Percentiles rank a stretch among this genome's conserved stretches.
These are phyloP conservation scores for Monosporozyma aquatica DNA, from an alignment of 805 yeast genomes.

Conservation along the genomic window DNA sequence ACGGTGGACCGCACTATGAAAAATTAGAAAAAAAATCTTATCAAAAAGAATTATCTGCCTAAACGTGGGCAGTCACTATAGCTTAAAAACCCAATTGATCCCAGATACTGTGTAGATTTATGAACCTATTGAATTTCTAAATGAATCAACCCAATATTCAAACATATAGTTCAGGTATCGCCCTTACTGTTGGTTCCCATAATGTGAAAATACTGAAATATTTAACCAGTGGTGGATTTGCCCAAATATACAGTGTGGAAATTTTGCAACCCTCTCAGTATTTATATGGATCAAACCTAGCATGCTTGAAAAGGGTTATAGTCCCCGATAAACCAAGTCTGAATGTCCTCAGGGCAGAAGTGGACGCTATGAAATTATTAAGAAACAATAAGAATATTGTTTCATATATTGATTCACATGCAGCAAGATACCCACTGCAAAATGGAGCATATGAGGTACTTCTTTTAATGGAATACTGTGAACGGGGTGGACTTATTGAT, in stretches of 20 bases:
- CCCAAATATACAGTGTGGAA: constrained; percentile 80
- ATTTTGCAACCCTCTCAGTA: constrained; percentile 47
- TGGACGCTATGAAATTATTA: constrained; percentile 90
- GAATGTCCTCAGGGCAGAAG: constrained; percentile 83
- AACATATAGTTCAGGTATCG: constrained; percentile 68
- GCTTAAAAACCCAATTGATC: neutral
- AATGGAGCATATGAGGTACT: constrained; percentile 65
- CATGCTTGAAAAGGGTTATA: constrained; percentile 88
- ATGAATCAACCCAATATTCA: constrained; percentile 46
- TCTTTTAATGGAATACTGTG: constrained; percentile 71
- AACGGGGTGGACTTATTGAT: constrained; percentile 66
- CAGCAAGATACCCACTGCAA: constrained; percentile 52
- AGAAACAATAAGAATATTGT: constrained; percentile 75
- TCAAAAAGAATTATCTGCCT: too few species aligned
- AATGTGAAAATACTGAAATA: constrained; percentile 57
- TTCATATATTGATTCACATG: constrained; percentile 90
- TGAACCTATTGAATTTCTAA: neutral
- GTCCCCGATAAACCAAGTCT: constrained; percentile 86
- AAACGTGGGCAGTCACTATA: too few species aligned
- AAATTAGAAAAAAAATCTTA: too few species aligned
- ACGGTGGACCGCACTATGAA: too few species aligned
- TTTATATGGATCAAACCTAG: constrained; percentile 43
- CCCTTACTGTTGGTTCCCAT: constrained; percentile 77
- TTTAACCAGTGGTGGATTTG: constrained; percentile 89
- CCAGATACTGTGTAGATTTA: neutral